These are phyloP conservation scores for Fusarium sp. DNA, from an alignment of 2,329 filamentous ascomycete genomes.

Conservation along the genomic window DNA sequence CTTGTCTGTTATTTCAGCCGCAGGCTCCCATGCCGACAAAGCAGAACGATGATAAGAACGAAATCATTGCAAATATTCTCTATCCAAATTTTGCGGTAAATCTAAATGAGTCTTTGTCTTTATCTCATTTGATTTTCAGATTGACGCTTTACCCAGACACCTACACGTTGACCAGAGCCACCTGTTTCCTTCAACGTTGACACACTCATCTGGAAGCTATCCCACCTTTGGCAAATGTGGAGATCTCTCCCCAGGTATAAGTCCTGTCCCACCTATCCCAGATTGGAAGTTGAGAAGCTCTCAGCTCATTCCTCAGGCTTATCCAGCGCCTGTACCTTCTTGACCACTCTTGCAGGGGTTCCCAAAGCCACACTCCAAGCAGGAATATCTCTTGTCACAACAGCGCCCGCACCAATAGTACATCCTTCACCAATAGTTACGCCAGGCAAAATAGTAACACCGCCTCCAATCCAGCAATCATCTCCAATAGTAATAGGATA, in stretches of 20 bases:
- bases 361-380: slow-evolving; percentile 57
- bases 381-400: slow-evolving; percentile 76
- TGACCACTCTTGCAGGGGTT: slow-evolving; percentile 54
- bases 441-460: slow-evolving; percentile 81
- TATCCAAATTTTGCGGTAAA: too few species aligned
- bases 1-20: background rate
- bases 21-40: too few species aligned
- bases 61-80: too few species aligned
- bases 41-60: too few species aligned
- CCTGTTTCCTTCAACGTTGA: too few species aligned
- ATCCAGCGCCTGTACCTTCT: slow-evolving; percentile 20
- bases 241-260: too few species aligned
- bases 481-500: slow-evolving; percentile 64
- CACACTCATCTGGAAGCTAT: background rate
- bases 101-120: too few species aligned
- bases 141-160: too few species aligned
- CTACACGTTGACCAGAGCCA: too few species aligned
- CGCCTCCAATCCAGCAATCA: slow-evolving; percentile 80
- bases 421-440: slow-evolving; percentile 83
- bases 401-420: slow-evolving; percentile 84
- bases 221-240: too few species aligned
- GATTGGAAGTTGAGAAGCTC: background rate
- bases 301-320: background rate
- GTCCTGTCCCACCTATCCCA: too few species aligned
- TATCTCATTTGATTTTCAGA: too few species aligned